phyloP scores from a whole-genome alignment of 1,284 basidiomycete genomes.

The Cutaneotrichosporon cavernicola region DNA sequence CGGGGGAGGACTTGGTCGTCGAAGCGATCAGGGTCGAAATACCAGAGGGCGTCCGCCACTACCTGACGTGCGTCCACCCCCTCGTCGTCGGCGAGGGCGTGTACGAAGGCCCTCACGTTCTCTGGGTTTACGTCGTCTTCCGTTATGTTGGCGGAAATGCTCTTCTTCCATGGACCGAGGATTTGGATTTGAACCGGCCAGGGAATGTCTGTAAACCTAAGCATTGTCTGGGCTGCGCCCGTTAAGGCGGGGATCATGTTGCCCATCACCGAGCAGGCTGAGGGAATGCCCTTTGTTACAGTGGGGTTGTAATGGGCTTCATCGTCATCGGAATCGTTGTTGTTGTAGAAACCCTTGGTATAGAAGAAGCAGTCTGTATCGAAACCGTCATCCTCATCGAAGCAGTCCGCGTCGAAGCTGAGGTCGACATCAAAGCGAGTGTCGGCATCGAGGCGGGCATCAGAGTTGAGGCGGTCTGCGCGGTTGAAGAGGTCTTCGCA shows the following conservation, averaged over 20 bases:
- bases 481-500: neutral
- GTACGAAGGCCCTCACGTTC: neutral
- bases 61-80: neutral
- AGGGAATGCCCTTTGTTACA: neutral
- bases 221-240: neutral
- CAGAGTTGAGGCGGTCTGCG: neutral
- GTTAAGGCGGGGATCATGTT: no score
- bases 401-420: neutral
- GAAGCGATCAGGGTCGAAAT: neutral
- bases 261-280: no score
- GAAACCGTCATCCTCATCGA: neutral
- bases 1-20: neutral
- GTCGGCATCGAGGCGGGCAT: no score
- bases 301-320: neutral
- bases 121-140: neutral
- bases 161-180: neutral
- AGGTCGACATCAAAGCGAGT: no score
- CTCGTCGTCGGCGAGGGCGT: neutral
- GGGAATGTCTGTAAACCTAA: neutral
- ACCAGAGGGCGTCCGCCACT: neutral
- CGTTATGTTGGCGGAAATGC: neutral
- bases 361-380: neutral
- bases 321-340: neutral
- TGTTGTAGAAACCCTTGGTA: neutral
- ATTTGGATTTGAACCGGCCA: neutral